Evolutionary conservation across 805 yeast genomes (phyloP), one percentile per base, ranked within the genome.

Genomic region (Schwanniomyces polymorphus): DNA sequence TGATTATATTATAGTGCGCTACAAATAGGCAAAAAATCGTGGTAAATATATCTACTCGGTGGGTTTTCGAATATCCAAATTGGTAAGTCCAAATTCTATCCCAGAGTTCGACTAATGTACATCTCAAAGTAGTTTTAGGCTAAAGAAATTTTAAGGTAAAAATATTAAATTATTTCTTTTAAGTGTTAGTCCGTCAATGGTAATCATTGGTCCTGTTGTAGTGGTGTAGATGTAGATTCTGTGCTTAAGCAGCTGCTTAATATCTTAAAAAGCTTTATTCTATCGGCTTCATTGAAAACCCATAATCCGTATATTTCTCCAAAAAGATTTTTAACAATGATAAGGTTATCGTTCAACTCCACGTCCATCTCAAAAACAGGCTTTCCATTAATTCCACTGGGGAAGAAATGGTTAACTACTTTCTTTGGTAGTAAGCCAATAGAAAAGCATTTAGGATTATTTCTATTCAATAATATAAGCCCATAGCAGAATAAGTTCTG

Each of bases 231-330:
- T 16, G 35, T 31, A 8, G 63, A 45, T 37, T 70, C 72, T 38
- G 62, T 68, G 39, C 63, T 66, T 48, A 74, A 59, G 50, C 78
- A 72, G 48, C 64, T 72, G 41, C 69, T 69, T 10, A 74, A 55
- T 40, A 69, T 61, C 56, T 82, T 80, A 55, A 70, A 79, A 37
- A 87, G 68, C 54, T 80, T 79, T 39, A 76, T 76, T 62, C 92
- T 73, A 57, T 86, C 91, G 7, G 76, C 80, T 39, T 78, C 83
- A 46, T 86, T 82, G 59, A 85, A 88, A 17, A 87, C 75, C 94
- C 94, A 88, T 41, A 88, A 68, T 1, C 95, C 95, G 61, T 77
- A 87, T 10, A 86, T 84, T 39, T 85, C 88, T 18, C 86, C 90
- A 43, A 79, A 68, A 43, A 84, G 68, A 57, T 82, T 84, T 60